Evolutionary conservation across 108 stramenopile species (phyloP), one percentile per base, ranked within the genome.

Genomic region (Nitzschia putrida): DNA sequence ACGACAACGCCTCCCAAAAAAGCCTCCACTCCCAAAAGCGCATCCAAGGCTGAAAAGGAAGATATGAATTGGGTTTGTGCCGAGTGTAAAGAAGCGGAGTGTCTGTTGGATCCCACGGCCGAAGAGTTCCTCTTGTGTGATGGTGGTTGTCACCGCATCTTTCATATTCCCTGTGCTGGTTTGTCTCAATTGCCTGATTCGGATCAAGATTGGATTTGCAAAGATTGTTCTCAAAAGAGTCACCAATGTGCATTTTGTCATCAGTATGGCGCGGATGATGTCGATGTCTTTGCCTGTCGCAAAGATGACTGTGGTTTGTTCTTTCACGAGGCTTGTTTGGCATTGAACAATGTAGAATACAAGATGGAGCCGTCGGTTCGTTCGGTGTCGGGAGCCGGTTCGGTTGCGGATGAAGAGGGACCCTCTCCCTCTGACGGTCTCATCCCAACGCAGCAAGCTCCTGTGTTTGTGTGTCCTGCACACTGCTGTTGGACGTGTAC

Each of bases 401-500:
- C 8, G 13, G 5, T 18, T 54, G 7, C 38, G 3, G 7, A 29
- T 7, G 57, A 58, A 9, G 60, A 41, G 18, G 9, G 10, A 34
- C 57, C 29, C 8, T 5, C 22, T 24, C 7, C 25, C 9, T 20
- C 21, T 20, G 75, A 66, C 41, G 61, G 23, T n/a, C 40, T 45
- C 25, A 39, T 45, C 21, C 71, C 67, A 59, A 22, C 59, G 14
- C 37, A 37, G 16, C 24, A 57, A 11, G 64, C 67, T 57, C 69
- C 80, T 74, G 16, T 84, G 75, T 97, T 97, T 65, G 72, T 52
- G n/a, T 97, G 96, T 71, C 92, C 91, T 25, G 88, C 88, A 47
- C 96, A 97, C 68, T n/a, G 53, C 8, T 97, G 96, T 75, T 95
- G 94, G 93, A 92, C 92, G 12, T 97, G 96, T 61, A 69, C 75